Conservation (phyloP, 1,139 yeast species). For the Pichia norvegensis region DNA sequence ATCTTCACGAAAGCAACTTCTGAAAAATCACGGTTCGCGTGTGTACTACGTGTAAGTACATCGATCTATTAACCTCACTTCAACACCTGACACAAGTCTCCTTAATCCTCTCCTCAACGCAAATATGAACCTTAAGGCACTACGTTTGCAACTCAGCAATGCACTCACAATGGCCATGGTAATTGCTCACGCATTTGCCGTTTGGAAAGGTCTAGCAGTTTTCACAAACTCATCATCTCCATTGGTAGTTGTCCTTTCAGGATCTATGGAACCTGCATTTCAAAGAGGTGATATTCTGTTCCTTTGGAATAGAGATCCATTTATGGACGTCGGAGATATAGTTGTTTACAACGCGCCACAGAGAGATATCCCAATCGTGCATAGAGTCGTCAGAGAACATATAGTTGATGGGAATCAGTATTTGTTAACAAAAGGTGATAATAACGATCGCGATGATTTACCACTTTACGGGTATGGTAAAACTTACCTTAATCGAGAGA, state of each 20-base stretch:
- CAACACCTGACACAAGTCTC: background rate
- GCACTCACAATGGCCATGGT: conserved; percentile 68
- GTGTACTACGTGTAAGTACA: too few relatives aligned
- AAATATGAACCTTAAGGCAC: conserved; percentile 23
- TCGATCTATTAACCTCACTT: background rate
- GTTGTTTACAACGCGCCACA: conserved; percentile 88
- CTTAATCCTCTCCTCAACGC: background rate
- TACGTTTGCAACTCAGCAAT: conserved; percentile 30
- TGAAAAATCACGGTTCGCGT: too few relatives aligned
- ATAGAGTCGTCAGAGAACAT: conserved; percentile 84
- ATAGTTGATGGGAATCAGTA: conserved; percentile 39
- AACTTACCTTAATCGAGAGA: conserved; percentile 63
- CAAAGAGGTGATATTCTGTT: conserved; percentile 94
- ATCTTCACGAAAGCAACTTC: too few relatives aligned
- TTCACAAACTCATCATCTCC: conserved; percentile 85
- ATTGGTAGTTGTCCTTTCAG: conserved; percentile 91
- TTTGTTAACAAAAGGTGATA: conserved; percentile 91
- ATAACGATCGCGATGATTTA: conserved; percentile 86
- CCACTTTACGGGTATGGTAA: conserved; percentile 75
- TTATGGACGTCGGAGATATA: conserved; percentile 79
- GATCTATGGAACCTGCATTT: conserved; percentile 99
- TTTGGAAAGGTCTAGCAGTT: conserved; percentile 80
- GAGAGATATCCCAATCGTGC: conserved; percentile 88
- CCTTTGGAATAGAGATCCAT: conserved; percentile 74
- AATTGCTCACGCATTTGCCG: conserved; percentile 81